Base-by-base conservation (phyloP, 1,284 basidiomycete genomes). In the Ganoderma resinaceum region DNA sequence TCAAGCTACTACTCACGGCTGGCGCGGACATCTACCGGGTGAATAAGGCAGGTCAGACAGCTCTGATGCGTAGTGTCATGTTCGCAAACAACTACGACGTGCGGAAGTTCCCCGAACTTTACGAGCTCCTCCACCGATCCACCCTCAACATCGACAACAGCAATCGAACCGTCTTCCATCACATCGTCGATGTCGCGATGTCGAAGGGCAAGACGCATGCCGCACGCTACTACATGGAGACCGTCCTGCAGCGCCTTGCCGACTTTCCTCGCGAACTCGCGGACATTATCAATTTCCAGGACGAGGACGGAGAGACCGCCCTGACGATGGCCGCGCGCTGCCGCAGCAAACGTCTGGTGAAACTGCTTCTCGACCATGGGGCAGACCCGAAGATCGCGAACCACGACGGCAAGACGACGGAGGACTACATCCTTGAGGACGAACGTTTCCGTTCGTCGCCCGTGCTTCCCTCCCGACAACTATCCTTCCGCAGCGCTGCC, bases 51-150 rank as follows among this genome's bases (percentile, higher is more conserved):
- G 98, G 98, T 33, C 98, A 99, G 80, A 99, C 98, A 12, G 94
- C 98, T 0, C 84, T 99, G 65, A 99, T 99, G 98, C 94, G 98
- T 29, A 94, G 93, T 73, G 98, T 99, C 77, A 99, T 99, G 98
- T 99, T 99, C 80, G 95, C 96, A 69, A 99, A 99, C 83, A 99
- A 99, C 81, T 99, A 99, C 79, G 98, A 99, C 81, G 92, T 99
- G 65, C 95, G 98, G 76, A 99, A 99, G 81, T 99, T 99, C 77
- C 96, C 96, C 2, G 97, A 99, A 79, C 85, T 99, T 26, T 99
- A 98, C 81, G 97, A 99, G 79, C 89, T 99, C 8, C 83, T 99
- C 31, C 97, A 99, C 78, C 93, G 96, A 20, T 98, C 96, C 29
- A 99, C 97, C 0, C 92, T 99, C 75, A 99, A 99, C 80, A 99